Evolutionary conservation across 805 yeast species (phyloP), one percentile per base, ranked within the genome.

Genomic region (Saccharomycopsis sp.): DNA sequence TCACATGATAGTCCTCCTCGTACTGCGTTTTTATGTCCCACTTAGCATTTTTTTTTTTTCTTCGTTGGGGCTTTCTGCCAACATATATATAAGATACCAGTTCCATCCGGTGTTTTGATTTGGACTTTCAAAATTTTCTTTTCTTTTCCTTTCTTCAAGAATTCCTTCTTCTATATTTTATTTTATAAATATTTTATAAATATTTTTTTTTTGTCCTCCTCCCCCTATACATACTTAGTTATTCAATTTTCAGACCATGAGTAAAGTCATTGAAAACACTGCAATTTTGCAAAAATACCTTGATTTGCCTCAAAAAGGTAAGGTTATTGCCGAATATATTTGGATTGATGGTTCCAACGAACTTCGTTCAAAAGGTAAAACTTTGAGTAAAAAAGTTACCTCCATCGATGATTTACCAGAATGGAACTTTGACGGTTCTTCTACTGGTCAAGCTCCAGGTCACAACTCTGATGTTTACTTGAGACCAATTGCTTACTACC

Each of bases 391-490:
- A 68, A 73, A 68, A 60, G 83, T 93, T 44, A 61, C 76, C 40
- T 71, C 83, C 31, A 69, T 87, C 43, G 90, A 85, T 51, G 95
- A 93, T 60, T 75, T 93, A 58, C 97, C 97, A 56, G 96, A 90
- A 70, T 93, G 98, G 98, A 93, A 93, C 76, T 93, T 93, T 59
- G 98, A 93, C 66, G 98, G 98, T 68, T 89, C 97, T 38, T 89
- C 97, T 28, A 93, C 98, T 44, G 88, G 83, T 56, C 98, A 93
- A 75, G 98, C 98, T 46, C 97, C 97, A 60, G 98, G 98, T 57
- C 81, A 85, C 66, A 88, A 93, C 73, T 89, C 97, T 38, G 98
- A 93, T 65, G 77, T 93, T 53, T 88, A 88, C 67, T 74, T 93
- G 61, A 83, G 95, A 68, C 98, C 98, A n/a, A 94, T 77, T 55